phyloP scores from a whole-genome alignment of 139 green algal species.

The Trebouxia sp. region DNA sequence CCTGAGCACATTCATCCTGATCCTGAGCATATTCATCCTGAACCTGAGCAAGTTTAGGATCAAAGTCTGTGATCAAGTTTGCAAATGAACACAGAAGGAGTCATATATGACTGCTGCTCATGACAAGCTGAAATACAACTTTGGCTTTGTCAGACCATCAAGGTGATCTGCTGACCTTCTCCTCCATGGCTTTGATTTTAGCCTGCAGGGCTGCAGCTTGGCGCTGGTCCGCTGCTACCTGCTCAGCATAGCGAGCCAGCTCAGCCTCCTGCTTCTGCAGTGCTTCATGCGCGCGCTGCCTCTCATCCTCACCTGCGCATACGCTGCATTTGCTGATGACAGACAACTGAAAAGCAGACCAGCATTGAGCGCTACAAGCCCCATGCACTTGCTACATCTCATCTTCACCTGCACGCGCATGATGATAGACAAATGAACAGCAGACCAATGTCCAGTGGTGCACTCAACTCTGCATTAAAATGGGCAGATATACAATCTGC shows the following conservation, averaged over 20 bases:
- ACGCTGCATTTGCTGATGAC: too few species aligned
- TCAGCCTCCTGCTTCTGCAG: conserved; percentile 27
- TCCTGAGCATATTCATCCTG: too few species aligned
- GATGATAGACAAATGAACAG: not conserved
- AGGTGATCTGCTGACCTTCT: conserved; percentile 31
- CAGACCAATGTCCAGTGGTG: too few species aligned
- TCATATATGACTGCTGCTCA: not conserved
- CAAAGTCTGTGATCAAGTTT: not conserved
- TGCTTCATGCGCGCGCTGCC: not conserved
- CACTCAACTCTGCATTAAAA: too few species aligned
- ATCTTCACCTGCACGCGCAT: conserved; percentile 16
- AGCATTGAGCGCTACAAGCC: too few species aligned
- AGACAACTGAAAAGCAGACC: too few species aligned
- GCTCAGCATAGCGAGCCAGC: conserved; percentile 27
- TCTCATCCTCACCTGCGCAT: conserved; percentile 19
- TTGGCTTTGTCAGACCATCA: too few species aligned
- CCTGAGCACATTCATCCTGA: too few species aligned
- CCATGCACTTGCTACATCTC: not conserved
- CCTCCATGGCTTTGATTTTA: conserved; percentile 33
- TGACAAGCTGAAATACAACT: too few species aligned
- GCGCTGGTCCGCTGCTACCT: conserved; percentile 20
- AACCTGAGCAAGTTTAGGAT: too few species aligned
- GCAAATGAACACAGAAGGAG: not conserved
- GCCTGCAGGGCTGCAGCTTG: conserved; percentile 13
- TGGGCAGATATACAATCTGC: too few species aligned